Base-by-base conservation (phyloP, 2,329 filamentous ascomycete species). In the Fusarium goolgardi region DNA sequence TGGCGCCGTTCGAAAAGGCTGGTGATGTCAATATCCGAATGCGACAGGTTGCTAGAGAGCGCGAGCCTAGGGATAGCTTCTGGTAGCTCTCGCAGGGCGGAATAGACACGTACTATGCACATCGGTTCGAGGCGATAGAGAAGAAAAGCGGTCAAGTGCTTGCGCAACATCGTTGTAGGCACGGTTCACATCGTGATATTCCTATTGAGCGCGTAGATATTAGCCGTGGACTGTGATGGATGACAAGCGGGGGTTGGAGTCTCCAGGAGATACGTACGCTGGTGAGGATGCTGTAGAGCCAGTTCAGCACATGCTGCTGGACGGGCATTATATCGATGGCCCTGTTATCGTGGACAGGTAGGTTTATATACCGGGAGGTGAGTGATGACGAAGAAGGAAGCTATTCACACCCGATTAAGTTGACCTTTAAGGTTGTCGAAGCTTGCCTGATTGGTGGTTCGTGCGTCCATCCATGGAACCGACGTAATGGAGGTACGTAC, bases 141-240 rank as follows among this genome's bases (percentile, higher is more conserved):
- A 91, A 10, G 93, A 88, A 76, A 94, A 93, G 71, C 91, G 87
- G 32, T 91, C 87, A 54, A 99, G 88, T 29, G 90, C 88, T 76
- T 93, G 91, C 67, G 92, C 94, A 72, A 96, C 90, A 80, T 98
- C 94, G 77, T 91, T 91, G 81, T 98, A 98, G 55, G 94, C 93
- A 65, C 94, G 91, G 76, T 95, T 96, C 61, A 96, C 91, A 81
- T 98, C 93, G 78, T 90, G 89, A 78, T 99, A 98, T 86, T 97
- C 93, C 92, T 98, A 78, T 25, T 55, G 45, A 35, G 61, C 43
- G 67, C 55, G 65, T 69, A 43, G n/a, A 55, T 10, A 29, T 68
- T 21, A 69, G 65, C 31, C 34, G 45, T 46, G 55, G 29, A 35
- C 57, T 54, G 34, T 35, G 23, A 45, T 12, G 39, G 37, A 32